Evolutionary conservation across 306 rosid genomes (phyloP), one percentile per base, ranked within the genome.

Genomic region (Echinosophora koreensis): DNA sequence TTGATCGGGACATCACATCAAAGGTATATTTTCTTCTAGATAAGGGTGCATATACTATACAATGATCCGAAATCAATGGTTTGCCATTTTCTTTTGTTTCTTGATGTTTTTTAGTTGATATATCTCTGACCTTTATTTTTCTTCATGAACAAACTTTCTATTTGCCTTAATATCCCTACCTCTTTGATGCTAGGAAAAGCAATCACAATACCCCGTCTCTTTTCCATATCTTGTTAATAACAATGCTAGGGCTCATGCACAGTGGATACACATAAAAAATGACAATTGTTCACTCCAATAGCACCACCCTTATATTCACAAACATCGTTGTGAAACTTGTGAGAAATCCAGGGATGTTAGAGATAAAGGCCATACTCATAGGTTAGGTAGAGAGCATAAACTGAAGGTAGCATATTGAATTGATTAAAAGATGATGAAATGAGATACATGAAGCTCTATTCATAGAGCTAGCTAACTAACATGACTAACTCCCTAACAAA

Each of bases 1-100:
- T 54, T 63, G 95, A 93, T 66, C 86, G 76, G 54, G 98, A 93
- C 79, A 62, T 87, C 76, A 16, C 76, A 52, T 87, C 90, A 34
- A 87, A 84, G 90, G 90, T 84, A 81, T 13, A 16, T 42, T 66
- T 71, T 60, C 57, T 15, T 67, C 11, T 17, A 15, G 11, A 56
- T 52, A 39, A 56, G 42, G 47, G 69, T 32, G 11, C 32, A 74
- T 32, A 5, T 32, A 22, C 22, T 14, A 39, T 32, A 49, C 5
- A 37, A 62, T 10, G 9, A 74, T 32, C 54, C 1, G 38, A 51
- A 64, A 22, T 1, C 22, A 22, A 28, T 27, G 57, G 44, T 65
- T 65, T 27, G 46, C 18, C 13, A 14, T 44, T 34, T 14, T 66
- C 27, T 66, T 66, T 18, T 8, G 13, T 10, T 58, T 11, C 13